phyloP scores from a whole-genome alignment of 306 rosid species.

The Cercis canadensis region DNA sequence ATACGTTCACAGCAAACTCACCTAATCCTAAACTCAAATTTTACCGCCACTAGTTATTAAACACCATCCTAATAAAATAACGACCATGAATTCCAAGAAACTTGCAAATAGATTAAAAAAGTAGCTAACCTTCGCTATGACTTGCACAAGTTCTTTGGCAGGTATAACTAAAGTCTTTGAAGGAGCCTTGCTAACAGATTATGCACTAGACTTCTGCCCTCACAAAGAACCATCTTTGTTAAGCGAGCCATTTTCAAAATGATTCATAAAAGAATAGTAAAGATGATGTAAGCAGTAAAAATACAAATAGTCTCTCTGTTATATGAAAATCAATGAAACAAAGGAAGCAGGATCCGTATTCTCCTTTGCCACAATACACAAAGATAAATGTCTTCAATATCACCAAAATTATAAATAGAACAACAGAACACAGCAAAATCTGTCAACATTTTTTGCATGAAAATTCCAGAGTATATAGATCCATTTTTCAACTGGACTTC shows the following conservation, averaged over 20 bases:
- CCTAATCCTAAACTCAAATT: conserved; percentile 8
- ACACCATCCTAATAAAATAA: conserved; percentile 25
- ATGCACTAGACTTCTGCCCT: conserved; percentile 71
- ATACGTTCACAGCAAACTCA: conserved; percentile 27
- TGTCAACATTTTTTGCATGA: conserved; percentile 75
- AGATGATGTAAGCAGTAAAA: conserved; percentile 13
- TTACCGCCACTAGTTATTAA: conserved; percentile 13
- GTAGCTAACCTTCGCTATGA: conserved; percentile 76
- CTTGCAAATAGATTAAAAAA: conserved; percentile 38
- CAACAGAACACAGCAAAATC: conserved; percentile 72
- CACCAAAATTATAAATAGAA: conserved; percentile 23
- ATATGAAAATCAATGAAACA: conserved; percentile 21
- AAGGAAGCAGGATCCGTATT: conserved; percentile 6
- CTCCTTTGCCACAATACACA: conserved; percentile 19
- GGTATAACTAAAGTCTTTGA: conserved; percentile 66
- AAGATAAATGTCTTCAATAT: conserved; percentile 3
- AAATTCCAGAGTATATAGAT: conserved; percentile 84
- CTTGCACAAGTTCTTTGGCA: conserved; percentile 85
- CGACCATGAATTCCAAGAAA: conserved; percentile 1
- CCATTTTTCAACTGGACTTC: conserved; percentile 90
- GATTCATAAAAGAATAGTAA: conserved; percentile 57
- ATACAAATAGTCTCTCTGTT: conserved; percentile 3
- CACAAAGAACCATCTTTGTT: conserved; percentile 64
- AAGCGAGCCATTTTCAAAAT: conserved; percentile 89
- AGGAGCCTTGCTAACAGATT: conserved; percentile 72